Conservation (phyloP, 768 basidiomycete genomes). For the Paxillus rubicundulus region DNA sequence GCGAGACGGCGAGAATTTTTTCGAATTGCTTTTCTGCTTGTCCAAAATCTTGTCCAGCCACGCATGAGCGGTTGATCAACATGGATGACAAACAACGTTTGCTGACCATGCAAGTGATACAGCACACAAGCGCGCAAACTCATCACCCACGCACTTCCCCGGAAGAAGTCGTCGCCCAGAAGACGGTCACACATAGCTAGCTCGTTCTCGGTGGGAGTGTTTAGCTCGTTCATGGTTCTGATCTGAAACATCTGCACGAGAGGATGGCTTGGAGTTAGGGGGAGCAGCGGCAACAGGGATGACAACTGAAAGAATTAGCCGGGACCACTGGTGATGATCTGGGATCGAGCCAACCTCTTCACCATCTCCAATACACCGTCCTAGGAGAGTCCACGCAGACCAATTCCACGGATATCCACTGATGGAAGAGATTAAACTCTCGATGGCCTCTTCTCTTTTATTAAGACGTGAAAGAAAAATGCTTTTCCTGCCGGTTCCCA, state of each 20-base stretch:
- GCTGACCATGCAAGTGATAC: slow-evolving; percentile 86
- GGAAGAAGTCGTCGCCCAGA: slow-evolving; percentile 68
- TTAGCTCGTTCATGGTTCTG: slow-evolving; percentile 85
- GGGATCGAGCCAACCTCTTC: slow-evolving; percentile 64
- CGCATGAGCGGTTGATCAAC: slow-evolving; percentile 2
- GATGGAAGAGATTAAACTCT: slow-evolving; percentile 73
- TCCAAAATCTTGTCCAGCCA: slow-evolving; percentile 65
- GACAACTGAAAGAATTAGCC: slow-evolving; percentile 37
- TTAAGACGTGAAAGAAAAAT: slow-evolving; percentile 78
- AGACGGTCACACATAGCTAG: slow-evolving; percentile 78
- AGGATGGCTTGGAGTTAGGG: slow-evolving; percentile 50
- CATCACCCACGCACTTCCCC: slow-evolving; percentile 81
- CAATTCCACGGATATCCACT: slow-evolving; percentile 88
- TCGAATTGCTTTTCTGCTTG: slow-evolving; percentile 86
- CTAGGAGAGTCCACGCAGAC: slow-evolving; percentile 87
- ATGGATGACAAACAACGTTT: not conserved
- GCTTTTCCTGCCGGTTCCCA: slow-evolving; percentile 58
- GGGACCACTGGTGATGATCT: not conserved
- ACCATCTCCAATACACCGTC: slow-evolving; percentile 72
- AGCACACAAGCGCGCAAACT: slow-evolving; percentile 80
- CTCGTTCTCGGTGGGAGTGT: slow-evolving; percentile 85
- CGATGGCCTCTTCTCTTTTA: slow-evolving; percentile 83
- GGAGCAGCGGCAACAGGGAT: slow-evolving; percentile 42
- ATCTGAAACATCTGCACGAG: slow-evolving; percentile 78
- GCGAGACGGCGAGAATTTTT: slow-evolving; percentile 74